A percentile compares a stretch with the other conserved stretches of the same genome.
Conservation (phyloP, 148 eudicot species). For the Nepenthes mirabilis region DNA sequence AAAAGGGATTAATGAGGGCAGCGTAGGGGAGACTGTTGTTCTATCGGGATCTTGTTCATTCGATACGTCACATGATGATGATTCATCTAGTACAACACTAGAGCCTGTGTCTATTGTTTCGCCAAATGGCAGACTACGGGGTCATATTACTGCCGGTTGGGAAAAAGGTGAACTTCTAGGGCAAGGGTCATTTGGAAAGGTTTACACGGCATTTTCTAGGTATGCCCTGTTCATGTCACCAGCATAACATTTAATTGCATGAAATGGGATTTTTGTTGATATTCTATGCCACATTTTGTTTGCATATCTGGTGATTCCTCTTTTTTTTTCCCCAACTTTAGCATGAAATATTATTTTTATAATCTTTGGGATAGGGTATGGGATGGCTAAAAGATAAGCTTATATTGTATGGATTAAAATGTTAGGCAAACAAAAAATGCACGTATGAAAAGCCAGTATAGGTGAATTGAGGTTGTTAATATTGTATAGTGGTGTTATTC, state of each 20-base stretch:
- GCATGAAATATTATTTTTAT: no score
- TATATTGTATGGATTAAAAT: no score
- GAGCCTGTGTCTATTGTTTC: constrained; percentile 22
- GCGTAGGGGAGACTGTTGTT: constrained; percentile 16
- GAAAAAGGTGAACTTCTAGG: constrained; percentile 54
- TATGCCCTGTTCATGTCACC: constrained; percentile 15
- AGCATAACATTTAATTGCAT: background rate
- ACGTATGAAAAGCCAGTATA: no score
- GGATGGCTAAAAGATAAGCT: no score
- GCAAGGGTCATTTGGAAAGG: constrained; percentile 73
- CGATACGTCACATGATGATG: constrained; percentile 65
- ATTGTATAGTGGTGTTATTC: no score
- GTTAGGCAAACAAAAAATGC: no score
- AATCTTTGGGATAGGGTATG: no score
- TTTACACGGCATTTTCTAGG: constrained; percentile 72
- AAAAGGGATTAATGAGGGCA: constrained; percentile 12
- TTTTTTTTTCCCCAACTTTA: no score
- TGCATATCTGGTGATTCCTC: no score
- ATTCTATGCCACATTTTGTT: background rate
- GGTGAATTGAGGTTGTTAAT: no score
- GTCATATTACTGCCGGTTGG: constrained; percentile 35
- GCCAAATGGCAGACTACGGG: constrained; percentile 44
- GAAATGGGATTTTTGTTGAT: background rate
- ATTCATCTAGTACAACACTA: constrained; percentile 67
- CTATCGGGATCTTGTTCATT: constrained; percentile 54